Evolutionary conservation across 768 basidiomycete genomes (phyloP), one percentile per base, ranked within the genome.

Genomic region (Zangia roseola): DNA sequence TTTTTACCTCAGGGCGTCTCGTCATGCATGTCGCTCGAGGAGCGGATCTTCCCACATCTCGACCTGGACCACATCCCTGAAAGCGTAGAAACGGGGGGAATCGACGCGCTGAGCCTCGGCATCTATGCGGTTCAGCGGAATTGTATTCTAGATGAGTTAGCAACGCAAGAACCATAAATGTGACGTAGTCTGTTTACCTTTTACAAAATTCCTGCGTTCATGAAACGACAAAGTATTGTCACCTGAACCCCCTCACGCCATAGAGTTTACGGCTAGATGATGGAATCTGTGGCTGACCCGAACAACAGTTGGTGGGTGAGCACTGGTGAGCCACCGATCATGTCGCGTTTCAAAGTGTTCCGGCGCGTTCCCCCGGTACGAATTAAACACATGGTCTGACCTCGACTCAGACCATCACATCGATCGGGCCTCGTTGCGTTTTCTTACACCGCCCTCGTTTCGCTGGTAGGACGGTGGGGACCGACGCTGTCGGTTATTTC

Each of bases 21-120:
- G n/a, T 45, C 42, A 26, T 73, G 68, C 53, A 52, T 67, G n/a
- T 13, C 40, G 16, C 41, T 60, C 6, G 25, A 65, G 25, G 35
- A 45, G 44, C 53, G 56, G 38, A 57, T 73, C 35, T 71, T 62
- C 40, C 67, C 71, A 3, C 72, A 74, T 44, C 70, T 74, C 10
- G 70, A 70, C 50, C 39, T 74, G 24, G 71, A 74, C 50, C 71
- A 71, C 44, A 42, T 74, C 21, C 41, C 58, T 10, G 70, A 71
- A 49, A 62, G 59, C 39, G 34, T 65, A 17, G 61, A 51, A 35
- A 47, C 52, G 13, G 71, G 71, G 19, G 56, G 55, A 47, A 38
- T 43, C 26, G 58, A 69, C n/a, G 67, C 63, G 28, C 41, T 73
- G 24, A 58, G 56, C 24, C 63, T 74, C 16, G 69, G 71, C 0